Conservation (phyloP, 2,329 filamentous ascomycete species). For the Mollisia scopiformis region DNA sequence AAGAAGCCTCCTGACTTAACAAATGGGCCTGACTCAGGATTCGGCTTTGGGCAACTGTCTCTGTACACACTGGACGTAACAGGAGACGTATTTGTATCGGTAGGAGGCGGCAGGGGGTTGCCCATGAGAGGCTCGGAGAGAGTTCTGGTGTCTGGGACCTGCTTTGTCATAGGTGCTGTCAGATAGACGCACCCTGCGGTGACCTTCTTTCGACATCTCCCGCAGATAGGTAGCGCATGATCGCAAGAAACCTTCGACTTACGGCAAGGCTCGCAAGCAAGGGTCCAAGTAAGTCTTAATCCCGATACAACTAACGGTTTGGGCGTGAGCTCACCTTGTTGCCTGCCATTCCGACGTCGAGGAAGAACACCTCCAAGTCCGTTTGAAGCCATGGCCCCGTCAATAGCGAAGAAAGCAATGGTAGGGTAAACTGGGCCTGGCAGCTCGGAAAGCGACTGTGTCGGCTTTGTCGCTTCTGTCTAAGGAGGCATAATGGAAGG, state of each 20-base stretch:
- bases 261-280: slow-evolving; percentile 30
- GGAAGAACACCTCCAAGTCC: no score
- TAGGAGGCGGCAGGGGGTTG: slow-evolving; percentile 13
- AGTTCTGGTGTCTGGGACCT: slow-evolving; percentile 7
- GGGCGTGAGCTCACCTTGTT: slow-evolving; percentile 16
- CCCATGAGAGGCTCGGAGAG: slow-evolving; percentile 3
- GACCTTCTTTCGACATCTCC: slow-evolving; percentile 30
- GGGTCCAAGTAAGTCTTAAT: no score
- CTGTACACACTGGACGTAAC: background rate
- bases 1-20: slow-evolving; percentile 23
- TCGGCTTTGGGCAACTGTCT: slow-evolving; percentile 5
- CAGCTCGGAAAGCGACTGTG: no score
- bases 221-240: slow-evolving; percentile 30
- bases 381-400: no score
- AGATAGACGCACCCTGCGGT: slow-evolving; percentile 30
- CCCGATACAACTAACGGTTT: no score
- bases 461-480: no score
- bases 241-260: slow-evolving; percentile 35
- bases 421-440: no score
- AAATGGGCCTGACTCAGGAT: slow-evolving; percentile 19
- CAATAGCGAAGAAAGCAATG: no score
- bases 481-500: no score
- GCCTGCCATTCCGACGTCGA: slow-evolving; percentile 32
- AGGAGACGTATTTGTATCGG: background rate
- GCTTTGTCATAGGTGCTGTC: slow-evolving; percentile 31